A percentile compares a stretch with the other conserved stretches of the same genome.
Evolutionary conservation across 1,139 yeast genomes (phyloP).

Genomic region (Pichia sp.): DNA sequence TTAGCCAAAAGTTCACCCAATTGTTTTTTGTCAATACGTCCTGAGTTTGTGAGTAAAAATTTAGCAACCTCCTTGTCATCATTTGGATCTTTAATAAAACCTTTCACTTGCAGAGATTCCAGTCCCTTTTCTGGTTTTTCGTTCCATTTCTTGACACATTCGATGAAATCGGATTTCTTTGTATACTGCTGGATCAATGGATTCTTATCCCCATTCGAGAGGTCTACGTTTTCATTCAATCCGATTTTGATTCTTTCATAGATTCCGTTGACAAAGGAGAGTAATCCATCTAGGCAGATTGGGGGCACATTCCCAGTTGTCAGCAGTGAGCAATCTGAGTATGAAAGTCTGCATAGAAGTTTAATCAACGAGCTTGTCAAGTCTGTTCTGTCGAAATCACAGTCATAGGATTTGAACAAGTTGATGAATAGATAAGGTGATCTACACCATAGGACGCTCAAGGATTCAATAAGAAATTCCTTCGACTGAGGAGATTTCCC

Average conservation of each 20-base stretch:
- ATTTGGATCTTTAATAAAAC: conserved; percentile 54
- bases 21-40: conserved; percentile 77
- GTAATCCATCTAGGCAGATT: conserved; percentile 80
- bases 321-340: conserved; percentile 71
- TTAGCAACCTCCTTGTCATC: conserved; percentile 62
- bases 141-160: conserved; percentile 71
- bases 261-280: conserved; percentile 66
- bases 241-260: conserved; percentile 48
- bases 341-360: conserved; percentile 67
- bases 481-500: conserved; percentile 47
- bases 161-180: conserved; percentile 68
- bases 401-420: conserved; percentile 79
- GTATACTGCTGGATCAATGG: conserved; percentile 43
- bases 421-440: conserved; percentile 75
- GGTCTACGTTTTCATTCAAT: conserved; percentile 22
- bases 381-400: conserved; percentile 85
- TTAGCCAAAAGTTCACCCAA: conserved; percentile 85
- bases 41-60: conserved; percentile 74
- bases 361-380: conserved; percentile 66
- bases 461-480: conserved; percentile 78
- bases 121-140: conserved; percentile 75
- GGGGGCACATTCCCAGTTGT: conserved; percentile 92
- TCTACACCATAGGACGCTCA: conserved; percentile 80
- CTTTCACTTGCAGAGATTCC: conserved; percentile 52
- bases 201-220: conserved; percentile 19